Base-by-base conservation (phyloP, 257 asterid genomes). In the Cynanchum wilfordii region DNA sequence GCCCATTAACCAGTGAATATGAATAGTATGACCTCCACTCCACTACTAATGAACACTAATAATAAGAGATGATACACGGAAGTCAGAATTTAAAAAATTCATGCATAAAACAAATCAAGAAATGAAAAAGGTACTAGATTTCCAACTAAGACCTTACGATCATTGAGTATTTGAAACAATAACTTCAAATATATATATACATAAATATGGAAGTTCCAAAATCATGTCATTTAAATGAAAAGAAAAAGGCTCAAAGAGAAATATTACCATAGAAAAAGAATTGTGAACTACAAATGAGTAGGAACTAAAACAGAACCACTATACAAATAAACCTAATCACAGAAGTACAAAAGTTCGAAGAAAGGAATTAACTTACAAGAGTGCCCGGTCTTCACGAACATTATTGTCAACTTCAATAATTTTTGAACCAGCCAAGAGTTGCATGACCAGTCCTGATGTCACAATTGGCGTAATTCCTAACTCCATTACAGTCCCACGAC, bases 401-500 rank as follows among this genome's bases (percentile, higher is more conserved):
- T 89, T 90, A 84, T 90, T 90, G 73, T 90, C 96, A 22, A 90
- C 96, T 76, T 90, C 95, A 54, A 90, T 90, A 82, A 90, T 88
- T 81, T 90, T 88, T 25, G 96, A 88, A 16, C 96, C 95, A 11
- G 95, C 95, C 78, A 90, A 80, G 52, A 90, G 93, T 77, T 90
- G 96, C 93, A 90, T 87, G 29, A 90, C 96, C 69, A 90, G 78
- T 49, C 96, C 96, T 42, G 96, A 88, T 25, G 96, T 90, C 71
- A 90, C 96, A 55, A 90, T 90, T 38, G 96, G 96, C 16, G 96
- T 90, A 79, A 90, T 90, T 29, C 96, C 96, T 47, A 90, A 92
- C 85, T 90, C 96, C 96, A 90, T 90, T 30, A 90, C 96, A 49
- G 96, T 88, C 17, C 96, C 96, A 70, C 96, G 86, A 80, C 86